Conservation (phyloP, 257 asterid genomes). For the Lycium barbarum region DNA sequence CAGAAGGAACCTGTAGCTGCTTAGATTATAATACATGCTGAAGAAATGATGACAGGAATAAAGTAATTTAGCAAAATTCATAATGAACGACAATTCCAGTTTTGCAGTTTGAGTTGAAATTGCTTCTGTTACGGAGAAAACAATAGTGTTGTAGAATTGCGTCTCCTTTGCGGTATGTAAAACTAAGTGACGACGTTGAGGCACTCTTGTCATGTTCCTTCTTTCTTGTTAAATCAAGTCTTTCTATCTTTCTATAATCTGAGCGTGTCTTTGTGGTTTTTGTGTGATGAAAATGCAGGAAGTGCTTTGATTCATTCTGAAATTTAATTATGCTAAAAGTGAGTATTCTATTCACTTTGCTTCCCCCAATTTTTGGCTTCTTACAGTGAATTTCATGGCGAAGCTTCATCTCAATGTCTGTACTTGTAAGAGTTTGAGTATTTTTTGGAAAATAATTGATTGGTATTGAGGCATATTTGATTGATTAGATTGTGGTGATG, state of each 20-base stretch:
- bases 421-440: background rate
- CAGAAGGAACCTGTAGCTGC: slow-evolving; percentile 71
- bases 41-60: slow-evolving; percentile 41
- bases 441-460: background rate
- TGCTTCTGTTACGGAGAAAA: slow-evolving; percentile 41
- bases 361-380: background rate
- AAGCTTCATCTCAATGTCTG: background rate
- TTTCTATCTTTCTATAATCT: background rate
- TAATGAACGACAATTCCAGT: slow-evolving; percentile 42
- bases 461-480: background rate
- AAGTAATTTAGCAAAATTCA: slow-evolving; percentile 34
- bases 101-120: slow-evolving; percentile 53
- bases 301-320: background rate
- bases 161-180: slow-evolving; percentile 34
- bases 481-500: background rate
- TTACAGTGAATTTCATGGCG: background rate
- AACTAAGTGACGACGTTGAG: slow-evolving; percentile 36
- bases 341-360: background rate
- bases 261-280: background rate
- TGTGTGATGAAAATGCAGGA: background rate
- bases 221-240: background rate
- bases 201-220: slow-evolving; percentile 19
- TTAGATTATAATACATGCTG: slow-evolving; percentile 36
- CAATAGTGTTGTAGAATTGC: slow-evolving; percentile 48
- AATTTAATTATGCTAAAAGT: background rate